phyloP scores from a whole-genome alignment of 176 grass and related monocot genomes.

The Triticum monococcum region DNA sequence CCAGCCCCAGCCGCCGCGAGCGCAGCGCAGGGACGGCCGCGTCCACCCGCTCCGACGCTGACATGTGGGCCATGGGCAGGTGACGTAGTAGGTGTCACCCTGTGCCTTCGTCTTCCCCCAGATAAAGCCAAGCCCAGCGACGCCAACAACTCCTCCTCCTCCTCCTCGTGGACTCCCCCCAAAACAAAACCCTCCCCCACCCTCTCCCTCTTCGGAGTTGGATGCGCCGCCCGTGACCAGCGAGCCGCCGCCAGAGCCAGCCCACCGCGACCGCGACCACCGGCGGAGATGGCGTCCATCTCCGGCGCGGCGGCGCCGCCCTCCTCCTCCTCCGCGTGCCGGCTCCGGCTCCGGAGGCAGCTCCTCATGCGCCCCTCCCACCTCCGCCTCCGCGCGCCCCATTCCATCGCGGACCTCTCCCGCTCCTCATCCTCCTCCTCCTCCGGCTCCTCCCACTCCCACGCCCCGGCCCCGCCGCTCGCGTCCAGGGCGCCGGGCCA shows the following conservation, averaged over 20 bases:
- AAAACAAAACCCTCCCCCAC: constrained; percentile 3
- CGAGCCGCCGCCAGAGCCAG: neutral
- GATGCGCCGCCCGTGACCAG: neutral
- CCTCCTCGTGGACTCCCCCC: constrained; percentile 34
- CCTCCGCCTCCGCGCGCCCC: constrained; percentile 61
- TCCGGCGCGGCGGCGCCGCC: constrained; percentile 50
- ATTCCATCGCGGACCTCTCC: constrained; percentile 74
- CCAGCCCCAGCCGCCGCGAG: constrained; percentile 21
- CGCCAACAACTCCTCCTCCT: constrained; percentile 27
- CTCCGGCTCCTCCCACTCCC: neutral
- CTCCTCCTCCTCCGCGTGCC: constrained; percentile 33
- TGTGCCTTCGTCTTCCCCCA: constrained; percentile 8
- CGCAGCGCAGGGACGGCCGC: neutral
- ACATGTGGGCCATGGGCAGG: neutral
- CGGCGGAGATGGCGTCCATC: constrained; percentile 54
- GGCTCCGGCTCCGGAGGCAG: constrained; percentile 28
- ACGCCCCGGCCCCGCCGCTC: constrained; percentile 17
- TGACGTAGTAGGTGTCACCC: neutral
- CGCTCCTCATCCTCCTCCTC: constrained; percentile 35
- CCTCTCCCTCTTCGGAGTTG: neutral
- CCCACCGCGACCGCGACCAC: no score
- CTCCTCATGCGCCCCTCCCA: constrained; percentile 37
- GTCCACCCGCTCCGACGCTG: neutral
- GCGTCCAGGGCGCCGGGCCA: constrained; percentile 18
- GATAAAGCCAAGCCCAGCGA: constrained; percentile 44